These are phyloP conservation scores for Penicillium sp. DNA, from an alignment of 2,329 filamentous ascomycete species.

Conservation along the genomic window DNA sequence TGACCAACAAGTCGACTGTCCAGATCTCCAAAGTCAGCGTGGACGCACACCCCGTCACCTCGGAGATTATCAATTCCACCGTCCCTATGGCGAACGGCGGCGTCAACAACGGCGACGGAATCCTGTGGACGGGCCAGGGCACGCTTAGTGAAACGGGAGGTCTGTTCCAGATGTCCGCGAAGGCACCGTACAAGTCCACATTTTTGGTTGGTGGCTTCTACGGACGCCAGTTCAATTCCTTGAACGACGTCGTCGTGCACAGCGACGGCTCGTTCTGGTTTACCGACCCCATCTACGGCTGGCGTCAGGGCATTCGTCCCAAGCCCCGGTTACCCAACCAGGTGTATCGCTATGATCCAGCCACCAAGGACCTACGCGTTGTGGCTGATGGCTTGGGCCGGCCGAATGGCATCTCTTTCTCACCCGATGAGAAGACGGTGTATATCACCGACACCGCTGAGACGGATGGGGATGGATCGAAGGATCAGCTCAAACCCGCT, in stretches of 20 bases:
- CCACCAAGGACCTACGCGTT: constrained; percentile 35
- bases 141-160: constrained; percentile 19
- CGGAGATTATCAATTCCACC: constrained; percentile 38
- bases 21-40: constrained; percentile 20
- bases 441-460: constrained; percentile 45
- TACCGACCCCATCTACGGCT: constrained; percentile 42
- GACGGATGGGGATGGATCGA: constrained; percentile 23
- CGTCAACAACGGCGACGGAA: constrained; percentile 45
- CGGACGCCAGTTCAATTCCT: constrained; percentile 28
- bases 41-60: constrained; percentile 13
- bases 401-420: constrained; percentile 46
- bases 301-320: constrained; percentile 33
- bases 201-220: constrained; percentile 35
- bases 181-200: constrained; percentile 25
- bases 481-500: constrained; percentile 17
- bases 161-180: constrained; percentile 23
- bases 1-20: constrained; percentile 20
- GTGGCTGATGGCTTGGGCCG: constrained; percentile 41
- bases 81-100: constrained; percentile 52
- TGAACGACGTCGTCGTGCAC: constrained; percentile 41
- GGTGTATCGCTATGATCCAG: constrained; percentile 43
- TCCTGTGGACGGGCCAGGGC: constrained; percentile 48
- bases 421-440: constrained; percentile 37
- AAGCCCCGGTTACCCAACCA: constrained; percentile 36
- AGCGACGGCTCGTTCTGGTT: constrained; percentile 40